A percentile compares a stretch with the other conserved stretches of the same genome.
phyloP scores from a whole-genome alignment of 2,329 filamentous ascomycete species.

The Monosporascus sp. region DNA sequence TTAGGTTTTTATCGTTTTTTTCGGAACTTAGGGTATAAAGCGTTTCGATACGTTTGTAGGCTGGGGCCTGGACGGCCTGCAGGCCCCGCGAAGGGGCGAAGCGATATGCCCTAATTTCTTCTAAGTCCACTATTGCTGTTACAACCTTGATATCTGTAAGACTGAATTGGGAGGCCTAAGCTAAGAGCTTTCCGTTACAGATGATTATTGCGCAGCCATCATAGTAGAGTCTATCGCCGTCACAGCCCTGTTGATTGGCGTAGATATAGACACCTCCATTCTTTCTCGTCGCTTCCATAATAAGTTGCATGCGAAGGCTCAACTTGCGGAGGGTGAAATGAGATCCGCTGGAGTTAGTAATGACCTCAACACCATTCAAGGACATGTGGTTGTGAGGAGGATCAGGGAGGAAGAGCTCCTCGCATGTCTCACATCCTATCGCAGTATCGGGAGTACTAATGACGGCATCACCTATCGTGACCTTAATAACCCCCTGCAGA shows the following conservation, averaged over 20 bases:
- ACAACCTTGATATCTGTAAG: conserved; percentile 62
- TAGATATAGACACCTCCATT: conserved; percentile 42
- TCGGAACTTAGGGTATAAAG: conserved; percentile 27
- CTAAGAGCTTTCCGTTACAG: conserved; percentile 58
- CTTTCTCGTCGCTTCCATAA: conserved; percentile 40
- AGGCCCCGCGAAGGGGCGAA: conserved; percentile 50
- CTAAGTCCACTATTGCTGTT: conserved; percentile 62
- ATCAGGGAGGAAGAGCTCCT: conserved; percentile 59
- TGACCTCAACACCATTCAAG: conserved; percentile 66
- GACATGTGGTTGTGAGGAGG: conserved; percentile 22
- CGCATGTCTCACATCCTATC: conserved; percentile 55
- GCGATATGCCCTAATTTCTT: conserved; percentile 62
- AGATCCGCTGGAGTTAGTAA: conserved; percentile 64
- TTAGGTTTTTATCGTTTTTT: conserved; percentile 36
- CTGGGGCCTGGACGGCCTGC: conserved; percentile 46
- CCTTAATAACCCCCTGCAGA: conserved; percentile 39
- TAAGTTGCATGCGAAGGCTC: conserved; percentile 56
- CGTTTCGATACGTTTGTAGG: conserved; percentile 41
- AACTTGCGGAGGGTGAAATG: conserved; percentile 61
- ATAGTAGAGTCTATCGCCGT: conserved; percentile 47
- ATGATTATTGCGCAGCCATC: conserved; percentile 52
- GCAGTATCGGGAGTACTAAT: conserved; percentile 51
- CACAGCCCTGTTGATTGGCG: conserved; percentile 55
- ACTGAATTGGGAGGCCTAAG: conserved; percentile 62
- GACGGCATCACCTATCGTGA: conserved; percentile 65